Evolutionary conservation across 2,329 filamentous ascomycete genomes (phyloP), one percentile per base, ranked within the genome.

Genomic region (Ceratocystis diversiconidia): DNA sequence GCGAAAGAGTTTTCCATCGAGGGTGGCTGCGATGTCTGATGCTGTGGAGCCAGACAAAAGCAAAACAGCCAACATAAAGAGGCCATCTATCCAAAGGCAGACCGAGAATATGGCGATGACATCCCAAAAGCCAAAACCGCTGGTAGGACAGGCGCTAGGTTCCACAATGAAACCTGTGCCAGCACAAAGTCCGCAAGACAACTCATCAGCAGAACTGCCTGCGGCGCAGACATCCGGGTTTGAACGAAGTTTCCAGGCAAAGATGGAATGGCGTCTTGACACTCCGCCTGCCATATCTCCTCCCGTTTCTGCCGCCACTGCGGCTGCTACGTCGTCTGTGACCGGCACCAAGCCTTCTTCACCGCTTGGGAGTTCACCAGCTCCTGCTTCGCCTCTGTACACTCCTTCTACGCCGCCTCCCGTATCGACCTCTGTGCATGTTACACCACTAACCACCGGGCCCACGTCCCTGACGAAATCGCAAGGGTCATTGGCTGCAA

Each of bases 1-100:
- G 92, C 85, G 89, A 72, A 87, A 84, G 71, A 79, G 79, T 22
- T 73, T 76, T 17, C 66, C 70, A 68, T 75, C 77, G 19, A 76
- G 52, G 73, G 77, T 5, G 75, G 76, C 5, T 73, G 73, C 1
- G 74, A 74, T 41, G 70, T 70, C 43, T 12, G 63, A 67, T 48
- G 2, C 64, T 46, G 25, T 68, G 68, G 62, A 66, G 67, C 36
- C 3, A 25, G n/a, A 19, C 48, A 65, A 25, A 60, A 50, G 8
- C 30, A 32, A 44, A 15, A 25, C 55, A 28, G 19, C 17, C 15
- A n/a, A 12, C n/a, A 28, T 15, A 48, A 48, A 60, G 36, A 46
- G n/a, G 25, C 1, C 61, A 30, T 62, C 46, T 46, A 43, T 2
- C 2, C 57, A 65, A 10, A 43, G 4, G 12, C 44, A 28, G 43